A percentile compares a stretch with the other conserved stretches of the same genome.
Evolutionary conservation across 2,329 filamentous ascomycete species (phyloP).

Genomic region (Penicillium griseofulvum): DNA sequence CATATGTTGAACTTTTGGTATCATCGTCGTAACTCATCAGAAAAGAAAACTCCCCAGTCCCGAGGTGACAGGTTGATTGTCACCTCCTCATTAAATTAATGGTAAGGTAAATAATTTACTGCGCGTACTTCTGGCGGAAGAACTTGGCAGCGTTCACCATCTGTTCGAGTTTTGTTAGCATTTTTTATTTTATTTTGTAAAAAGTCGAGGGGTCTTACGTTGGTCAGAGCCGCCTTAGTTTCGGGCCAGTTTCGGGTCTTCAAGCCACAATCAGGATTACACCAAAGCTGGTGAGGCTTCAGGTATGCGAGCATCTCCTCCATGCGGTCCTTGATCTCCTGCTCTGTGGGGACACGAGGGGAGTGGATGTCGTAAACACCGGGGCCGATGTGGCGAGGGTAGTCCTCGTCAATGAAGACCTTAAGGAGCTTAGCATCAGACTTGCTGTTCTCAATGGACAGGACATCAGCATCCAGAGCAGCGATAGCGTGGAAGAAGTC

Average conservation of each 20-base stretch:
- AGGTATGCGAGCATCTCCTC: constrained; percentile 96
- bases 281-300: constrained; percentile 99
- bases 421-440: constrained; percentile 98
- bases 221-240: constrained; percentile 85
- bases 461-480: constrained; percentile 93
- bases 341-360: constrained; percentile 90
- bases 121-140: constrained; percentile 86
- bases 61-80: constrained; percentile 41
- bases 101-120: constrained; percentile 39
- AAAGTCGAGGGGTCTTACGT: too few relatives aligned
- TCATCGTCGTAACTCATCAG: constrained; percentile 43
- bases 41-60: constrained; percentile 28
- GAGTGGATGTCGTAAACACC: constrained; percentile 99
- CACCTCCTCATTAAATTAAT: constrained; percentile 29
- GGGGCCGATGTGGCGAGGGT: constrained; percentile 96
- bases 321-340: constrained; percentile 98
- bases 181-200: not conserved
- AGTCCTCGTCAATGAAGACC: constrained; percentile 96
- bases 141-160: constrained; percentile 98
- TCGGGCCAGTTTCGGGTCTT: constrained; percentile 99
- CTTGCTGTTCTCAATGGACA: constrained; percentile 99
- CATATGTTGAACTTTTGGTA: constrained; percentile 46
- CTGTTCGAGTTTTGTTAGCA: constrained; percentile 54
- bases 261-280: constrained; percentile 96
- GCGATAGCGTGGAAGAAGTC: constrained; percentile 99